A percentile compares a stretch with the other conserved stretches of the same genome.
These are phyloP conservation scores for Lactifluus echinatus DNA, from an alignment of 768 basidiomycete species.

Conservation along the genomic window DNA sequence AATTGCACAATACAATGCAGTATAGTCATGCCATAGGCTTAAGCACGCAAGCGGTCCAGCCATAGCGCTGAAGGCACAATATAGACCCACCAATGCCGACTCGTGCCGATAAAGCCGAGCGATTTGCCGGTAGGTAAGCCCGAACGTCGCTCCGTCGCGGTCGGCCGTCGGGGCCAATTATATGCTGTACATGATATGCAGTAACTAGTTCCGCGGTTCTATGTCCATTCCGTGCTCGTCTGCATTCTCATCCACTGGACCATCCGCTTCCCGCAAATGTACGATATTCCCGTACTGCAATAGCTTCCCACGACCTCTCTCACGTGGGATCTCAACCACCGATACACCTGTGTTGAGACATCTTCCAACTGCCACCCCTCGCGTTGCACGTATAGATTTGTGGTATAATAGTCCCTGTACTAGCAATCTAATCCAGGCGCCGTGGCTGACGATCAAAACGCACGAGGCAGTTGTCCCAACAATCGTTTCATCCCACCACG, in stretches of 20 bases:
- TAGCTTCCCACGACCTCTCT: conserved; percentile 33
- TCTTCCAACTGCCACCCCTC: conserved; percentile 25
- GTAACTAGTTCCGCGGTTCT: neutral
- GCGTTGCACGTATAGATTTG: conserved; percentile 30
- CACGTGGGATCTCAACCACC: conserved; percentile 42
- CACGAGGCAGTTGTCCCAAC: conserved; percentile 13
- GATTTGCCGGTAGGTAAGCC: too few relatives aligned
- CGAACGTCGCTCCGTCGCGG: too few relatives aligned
- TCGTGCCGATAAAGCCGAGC: too few relatives aligned
- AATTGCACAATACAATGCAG: neutral
- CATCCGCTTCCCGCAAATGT: conserved; percentile 37
- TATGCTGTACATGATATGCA: too few relatives aligned
- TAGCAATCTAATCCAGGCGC: conserved; percentile 51
- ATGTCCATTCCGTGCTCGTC: conserved; percentile 32
- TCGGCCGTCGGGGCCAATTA: too few relatives aligned
- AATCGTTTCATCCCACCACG: conserved; percentile 55
- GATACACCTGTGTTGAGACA: conserved; percentile 52
- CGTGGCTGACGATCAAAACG: conserved; percentile 58
- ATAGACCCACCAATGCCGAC: neutral
- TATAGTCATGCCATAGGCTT: too few relatives aligned
- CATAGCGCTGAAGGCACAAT: too few relatives aligned
- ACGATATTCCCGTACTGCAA: conserved; percentile 45
- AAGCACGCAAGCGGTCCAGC: too few relatives aligned
- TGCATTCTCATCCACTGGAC: conserved; percentile 40
- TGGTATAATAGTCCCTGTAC: conserved; percentile 40